Percentiles rank a stretch among this genome's conserved stretches.
Evolutionary conservation across 306 rosid species (phyloP).

Genomic region (Vicia villosa): DNA sequence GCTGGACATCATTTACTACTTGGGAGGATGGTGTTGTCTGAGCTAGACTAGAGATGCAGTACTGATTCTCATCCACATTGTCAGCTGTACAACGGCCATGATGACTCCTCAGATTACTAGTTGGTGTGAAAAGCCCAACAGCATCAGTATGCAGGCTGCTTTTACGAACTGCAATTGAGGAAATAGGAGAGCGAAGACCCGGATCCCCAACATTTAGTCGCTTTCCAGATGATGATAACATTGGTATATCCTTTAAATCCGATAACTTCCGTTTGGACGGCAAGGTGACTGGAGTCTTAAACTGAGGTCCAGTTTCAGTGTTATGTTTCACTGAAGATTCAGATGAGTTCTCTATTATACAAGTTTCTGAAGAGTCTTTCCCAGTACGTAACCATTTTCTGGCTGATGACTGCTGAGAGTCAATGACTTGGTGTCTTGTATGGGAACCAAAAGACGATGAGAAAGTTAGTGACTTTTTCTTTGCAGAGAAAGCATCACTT

Average conservation of each 20-base stretch:
- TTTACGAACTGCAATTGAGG: slow-evolving; percentile 59
- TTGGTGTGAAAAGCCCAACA: slow-evolving; percentile 64
- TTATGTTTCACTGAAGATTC: slow-evolving; percentile 49
- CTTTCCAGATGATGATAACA: slow-evolving; percentile 62
- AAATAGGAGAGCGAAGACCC: slow-evolving; percentile 77
- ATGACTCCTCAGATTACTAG: slow-evolving; percentile 53
- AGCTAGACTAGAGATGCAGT: slow-evolving; percentile 45
- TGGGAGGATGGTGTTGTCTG: slow-evolving; percentile 65
- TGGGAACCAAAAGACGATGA: slow-evolving; percentile 71
- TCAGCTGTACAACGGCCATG: slow-evolving; percentile 59
- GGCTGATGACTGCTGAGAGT: slow-evolving; percentile 47
- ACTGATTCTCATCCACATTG: slow-evolving; percentile 64
- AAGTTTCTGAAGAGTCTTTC: slow-evolving; percentile 56
- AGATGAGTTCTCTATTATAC: slow-evolving; percentile 48
- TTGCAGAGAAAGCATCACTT: slow-evolving; percentile 52
- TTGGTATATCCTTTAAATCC: slow-evolving; percentile 68
- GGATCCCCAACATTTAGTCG: slow-evolving; percentile 69
- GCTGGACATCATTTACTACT: slow-evolving; percentile 60
- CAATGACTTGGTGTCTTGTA: slow-evolving; percentile 55
- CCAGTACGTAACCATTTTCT: slow-evolving; percentile 49
- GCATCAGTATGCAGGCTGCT: slow-evolving; percentile 54
- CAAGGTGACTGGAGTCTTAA: slow-evolving; percentile 68
- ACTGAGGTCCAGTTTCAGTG: slow-evolving; percentile 67
- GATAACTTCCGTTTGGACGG: slow-evolving; percentile 74
- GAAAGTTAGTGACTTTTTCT: slow-evolving; percentile 72